Evolutionary conservation across 139 green algal genomes (phyloP), one percentile per base, ranked within the genome.

Genomic region (Coelastrella sp.): DNA sequence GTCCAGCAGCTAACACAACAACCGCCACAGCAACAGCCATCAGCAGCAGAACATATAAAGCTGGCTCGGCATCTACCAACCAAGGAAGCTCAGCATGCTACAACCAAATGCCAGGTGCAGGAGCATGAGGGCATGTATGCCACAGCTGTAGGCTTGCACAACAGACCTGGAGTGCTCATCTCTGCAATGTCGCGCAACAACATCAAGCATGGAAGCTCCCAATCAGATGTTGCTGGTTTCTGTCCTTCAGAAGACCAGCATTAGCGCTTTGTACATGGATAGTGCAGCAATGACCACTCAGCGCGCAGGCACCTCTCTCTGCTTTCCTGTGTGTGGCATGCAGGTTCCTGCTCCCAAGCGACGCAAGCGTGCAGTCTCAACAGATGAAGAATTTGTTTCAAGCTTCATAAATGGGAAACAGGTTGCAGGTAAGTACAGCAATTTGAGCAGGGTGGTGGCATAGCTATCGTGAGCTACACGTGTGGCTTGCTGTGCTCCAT

Each of bases 371-470:
- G 56, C 78, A 87, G 61, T 24, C 8, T 8, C 86, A 61, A n/a
- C 25, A 22, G 78, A 86, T 70, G 63, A 91, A 65, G 79, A 78
- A 65, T 85, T 80, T 49, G 76, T 90, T 0, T 63, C 24, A 19
- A 78, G 87, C 19, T 24, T n/a, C 6, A 25, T 86, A 17, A 63
- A 90, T 61, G 27, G 19, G 9, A 35, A 78, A 76, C 76, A 86
- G 61, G 61, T 79, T 86, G 74, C 84, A 89, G 84, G 84, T 89
- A 9, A 14, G 70, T 49, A 59, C 4, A 81, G 74, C 74, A 81
- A 9, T 49, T 3, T 49, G 35, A 49, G 35, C 35, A 49, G 35
- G 35, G 35, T 49, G 35, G 35, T 49, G 35, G 35, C 35, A 49
- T 49, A 3, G 35, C 35, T 83, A 9, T 12, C 4, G 1, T 27